Conservation (phyloP, 1,139 yeast species). For the Sugiyamaella grinbergsii region DNA sequence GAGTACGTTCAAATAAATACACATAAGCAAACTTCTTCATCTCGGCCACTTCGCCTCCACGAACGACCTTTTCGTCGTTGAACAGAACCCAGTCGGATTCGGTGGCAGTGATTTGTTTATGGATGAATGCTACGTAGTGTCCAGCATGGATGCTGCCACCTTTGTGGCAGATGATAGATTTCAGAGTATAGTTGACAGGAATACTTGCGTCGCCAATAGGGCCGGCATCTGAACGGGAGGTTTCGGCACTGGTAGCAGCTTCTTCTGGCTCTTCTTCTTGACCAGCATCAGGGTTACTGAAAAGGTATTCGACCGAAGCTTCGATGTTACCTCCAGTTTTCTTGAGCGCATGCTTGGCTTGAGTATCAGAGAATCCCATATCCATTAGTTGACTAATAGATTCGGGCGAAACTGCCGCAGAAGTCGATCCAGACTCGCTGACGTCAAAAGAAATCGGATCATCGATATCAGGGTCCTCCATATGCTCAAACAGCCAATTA, state of each 20-base stretch:
- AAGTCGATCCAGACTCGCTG: slow-evolving; percentile 8
- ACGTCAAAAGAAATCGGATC: slow-evolving; percentile 49
- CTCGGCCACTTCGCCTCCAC: slow-evolving; percentile 59
- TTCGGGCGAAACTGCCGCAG: slow-evolving; percentile 29
- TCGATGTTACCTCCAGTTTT: slow-evolving; percentile 63
- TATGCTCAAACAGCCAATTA: slow-evolving; percentile 88
- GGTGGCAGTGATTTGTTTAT: slow-evolving; percentile 46
- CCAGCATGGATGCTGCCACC: slow-evolving; percentile 96
- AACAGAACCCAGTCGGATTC: slow-evolving; percentile 74
- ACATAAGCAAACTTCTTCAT: slow-evolving; percentile 59
- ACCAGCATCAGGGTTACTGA: slow-evolving; percentile 60
- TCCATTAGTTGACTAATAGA: slow-evolving; percentile 56
- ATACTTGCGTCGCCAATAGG: slow-evolving; percentile 32
- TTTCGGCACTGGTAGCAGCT: slow-evolving; percentile 17
- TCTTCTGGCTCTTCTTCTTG: slow-evolving; percentile 34
- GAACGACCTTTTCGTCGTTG: slow-evolving; percentile 92
- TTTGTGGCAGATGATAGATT: slow-evolving; percentile 86
- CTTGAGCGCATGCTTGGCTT: slow-evolving; percentile 70
- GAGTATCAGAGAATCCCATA: slow-evolving; percentile 75
- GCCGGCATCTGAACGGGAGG: slow-evolving; percentile 12
- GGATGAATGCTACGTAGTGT: slow-evolving; percentile 85
- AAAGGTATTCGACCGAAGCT: slow-evolving; percentile 88
- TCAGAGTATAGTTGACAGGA: slow-evolving; percentile 53
- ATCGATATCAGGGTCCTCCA: slow-evolving; percentile 83
- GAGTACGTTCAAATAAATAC: slow-evolving; percentile 42